Base-by-base conservation (phyloP, 2,329 filamentous ascomycete species). In the Purpureocillium lavendulum region DNA sequence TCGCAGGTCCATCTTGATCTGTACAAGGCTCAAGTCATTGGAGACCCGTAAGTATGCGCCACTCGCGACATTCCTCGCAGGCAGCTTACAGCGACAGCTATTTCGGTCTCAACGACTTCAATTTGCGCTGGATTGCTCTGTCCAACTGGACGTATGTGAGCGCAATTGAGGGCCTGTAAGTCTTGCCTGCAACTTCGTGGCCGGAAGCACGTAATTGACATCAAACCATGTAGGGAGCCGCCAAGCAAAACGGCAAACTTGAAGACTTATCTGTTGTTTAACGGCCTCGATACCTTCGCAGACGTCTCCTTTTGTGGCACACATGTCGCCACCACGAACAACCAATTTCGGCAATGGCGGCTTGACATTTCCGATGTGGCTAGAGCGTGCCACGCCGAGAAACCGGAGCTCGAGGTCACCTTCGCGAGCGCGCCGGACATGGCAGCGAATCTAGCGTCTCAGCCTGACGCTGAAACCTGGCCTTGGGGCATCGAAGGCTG, bases 311-410 rank as follows among this genome's bases (percentile, higher is more conserved):
- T 81, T 29, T 81, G 77, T 45, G 69, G 65, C 0, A 53, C 72
- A 16, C 58, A 66, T 38, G 65, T 81, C 4, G 76, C 71, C 2
- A 65, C 64, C 7, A 78, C 77, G 0, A 66, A 79, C 49, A 80
- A 80, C 44, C 77, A 80, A 50, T 81, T 81, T 48, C 65, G 75
- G 2, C 75, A 81, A 49, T 80, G 76, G 54, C 67, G 65, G 31
- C 80, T 79, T 42, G 69, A 80, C 35, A 62, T 80, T 3, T 70
- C 74, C 0, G 49, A 61, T 5, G 56, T 67, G 21, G 21, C 21
- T 10, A 26, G 21, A 10, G 5, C 21, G 21, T 7, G 43, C 79
- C 33, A 29, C 30, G 12, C 31, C 35, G 16, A 7, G 47, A 32
- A 21, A 38, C 38, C 18, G 38, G 37, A 10, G 38, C 39, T 36